Percentiles rank a stretch among this genome's conserved stretches.
Evolutionary conservation across 345 rosid species (phyloP).

Genomic region (Turnera subulata): DNA sequence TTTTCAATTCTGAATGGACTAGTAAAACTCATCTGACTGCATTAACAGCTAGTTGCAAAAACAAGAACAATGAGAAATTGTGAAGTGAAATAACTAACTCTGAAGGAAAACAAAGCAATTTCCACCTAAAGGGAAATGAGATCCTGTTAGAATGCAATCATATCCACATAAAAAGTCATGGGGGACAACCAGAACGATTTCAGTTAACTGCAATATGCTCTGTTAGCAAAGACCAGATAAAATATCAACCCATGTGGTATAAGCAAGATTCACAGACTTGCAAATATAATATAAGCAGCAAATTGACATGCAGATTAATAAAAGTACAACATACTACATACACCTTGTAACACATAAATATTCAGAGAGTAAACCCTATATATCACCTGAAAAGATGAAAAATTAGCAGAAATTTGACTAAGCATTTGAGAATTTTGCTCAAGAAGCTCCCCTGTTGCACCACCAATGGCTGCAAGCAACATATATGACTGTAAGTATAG

Average conservation of each 20-base stretch:
- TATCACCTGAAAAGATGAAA: constrained; percentile 64
- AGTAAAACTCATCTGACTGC: no score
- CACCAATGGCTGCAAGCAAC: constrained; percentile 62
- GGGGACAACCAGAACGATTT: neutral
- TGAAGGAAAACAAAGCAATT: neutral
- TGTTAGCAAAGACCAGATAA: neutral
- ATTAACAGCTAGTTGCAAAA: neutral
- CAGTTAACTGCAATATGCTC: neutral
- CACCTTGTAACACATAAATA: neutral
- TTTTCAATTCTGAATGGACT: no score
- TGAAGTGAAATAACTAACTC: neutral
- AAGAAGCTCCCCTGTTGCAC: constrained; percentile 64
- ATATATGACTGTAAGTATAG: neutral
- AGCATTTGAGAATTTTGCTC: constrained; percentile 74
- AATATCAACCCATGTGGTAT: neutral
- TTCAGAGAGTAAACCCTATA: neutral
- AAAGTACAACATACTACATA: neutral
- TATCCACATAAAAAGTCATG: neutral
- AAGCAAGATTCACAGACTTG: neutral
- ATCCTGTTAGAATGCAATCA: neutral
- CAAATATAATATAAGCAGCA: neutral
- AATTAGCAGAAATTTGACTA: constrained; percentile 64
- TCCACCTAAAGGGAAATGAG: neutral
- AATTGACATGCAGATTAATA: neutral
- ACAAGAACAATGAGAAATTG: no score